phyloP scores from a whole-genome alignment of 495 filamentous ascomycete genomes.

The Aspergillus nanangensis region DNA sequence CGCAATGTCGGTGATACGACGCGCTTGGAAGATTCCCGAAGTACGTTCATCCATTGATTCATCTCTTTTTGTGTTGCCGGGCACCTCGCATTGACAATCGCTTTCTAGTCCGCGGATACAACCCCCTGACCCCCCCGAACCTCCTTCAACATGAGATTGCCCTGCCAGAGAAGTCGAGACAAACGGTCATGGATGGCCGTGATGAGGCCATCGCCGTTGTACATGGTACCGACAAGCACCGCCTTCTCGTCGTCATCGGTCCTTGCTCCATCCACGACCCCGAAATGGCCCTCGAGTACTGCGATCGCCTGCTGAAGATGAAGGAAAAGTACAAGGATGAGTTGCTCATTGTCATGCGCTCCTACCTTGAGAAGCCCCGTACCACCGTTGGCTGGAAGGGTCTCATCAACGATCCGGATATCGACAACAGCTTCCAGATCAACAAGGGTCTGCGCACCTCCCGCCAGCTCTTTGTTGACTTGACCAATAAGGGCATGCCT shows the following conservation, averaged over 20 bases:
- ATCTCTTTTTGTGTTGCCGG: background rate
- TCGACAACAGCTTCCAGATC: conserved; percentile 98
- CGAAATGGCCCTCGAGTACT: conserved; percentile 87
- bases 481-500: conserved; percentile 95
- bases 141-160: conserved; percentile 94
- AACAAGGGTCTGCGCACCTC: conserved; percentile 91
- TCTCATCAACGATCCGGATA: conserved; percentile 97
- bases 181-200: conserved; percentile 76
- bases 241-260: conserved; percentile 88
- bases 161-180: conserved; percentile 69
- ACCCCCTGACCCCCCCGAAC: conserved; percentile 88
- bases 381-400: conserved; percentile 99
- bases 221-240: conserved; percentile 62
- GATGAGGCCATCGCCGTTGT: conserved; percentile 78
- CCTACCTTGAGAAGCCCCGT: conserved; percentile 97
- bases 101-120: conserved; percentile 74
- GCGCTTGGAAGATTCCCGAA: conserved; percentile 85
- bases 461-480: conserved; percentile 88
- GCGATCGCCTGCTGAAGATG: conserved; percentile 71
- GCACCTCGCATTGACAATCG: background rate
- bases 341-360: conserved; percentile 93
- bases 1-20: conserved; percentile 78
- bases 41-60: conserved; percentile 43
- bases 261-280: conserved; percentile 99
- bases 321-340: conserved; percentile 89